Conservation (phyloP, 176 grass and related monocot genomes). For the Carex kokanica region DNA sequence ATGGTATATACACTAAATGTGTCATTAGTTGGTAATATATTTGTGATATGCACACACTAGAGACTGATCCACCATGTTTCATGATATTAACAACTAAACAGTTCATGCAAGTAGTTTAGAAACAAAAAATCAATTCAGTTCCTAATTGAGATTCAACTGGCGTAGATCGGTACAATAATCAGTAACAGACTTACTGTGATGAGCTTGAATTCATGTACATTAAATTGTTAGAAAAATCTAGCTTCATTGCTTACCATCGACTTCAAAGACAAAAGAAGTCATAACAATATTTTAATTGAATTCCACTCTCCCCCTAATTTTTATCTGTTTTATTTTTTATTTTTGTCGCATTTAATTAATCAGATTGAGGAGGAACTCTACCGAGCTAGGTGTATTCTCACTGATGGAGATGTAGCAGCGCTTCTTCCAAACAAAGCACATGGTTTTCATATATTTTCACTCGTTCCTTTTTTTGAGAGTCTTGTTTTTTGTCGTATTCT, state of each 20-base stretch:
- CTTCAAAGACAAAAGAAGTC: conserved; percentile 6
- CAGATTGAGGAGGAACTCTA: conserved; percentile 90
- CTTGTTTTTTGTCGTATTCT: not conserved
- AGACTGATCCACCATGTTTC: not conserved
- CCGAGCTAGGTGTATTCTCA: conserved; percentile 62
- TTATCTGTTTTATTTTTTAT: conserved; percentile 26
- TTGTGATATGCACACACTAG: not conserved
- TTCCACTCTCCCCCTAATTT: not conserved
- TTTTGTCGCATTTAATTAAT: conserved; percentile 20
- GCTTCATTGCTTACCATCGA: not conserved
- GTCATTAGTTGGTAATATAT: not conserved
- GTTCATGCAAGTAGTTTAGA: not conserved
- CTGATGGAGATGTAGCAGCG: conserved; percentile 58
- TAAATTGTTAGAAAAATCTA: not conserved
- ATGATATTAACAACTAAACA: not conserved
- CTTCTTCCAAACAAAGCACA: conserved; percentile 66
- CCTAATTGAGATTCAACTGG: not conserved
- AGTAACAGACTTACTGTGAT: not conserved
- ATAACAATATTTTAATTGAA: not conserved
- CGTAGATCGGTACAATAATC: not conserved
- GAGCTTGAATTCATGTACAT: not conserved
- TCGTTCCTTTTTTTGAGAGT: conserved; percentile 15
- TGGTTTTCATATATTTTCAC: conserved; percentile 35
- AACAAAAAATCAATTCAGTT: not conserved
- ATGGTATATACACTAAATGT: not conserved